Conservation (phyloP, 2,329 filamentous ascomycete genomes). For the Trichoderma brevicompactum region DNA sequence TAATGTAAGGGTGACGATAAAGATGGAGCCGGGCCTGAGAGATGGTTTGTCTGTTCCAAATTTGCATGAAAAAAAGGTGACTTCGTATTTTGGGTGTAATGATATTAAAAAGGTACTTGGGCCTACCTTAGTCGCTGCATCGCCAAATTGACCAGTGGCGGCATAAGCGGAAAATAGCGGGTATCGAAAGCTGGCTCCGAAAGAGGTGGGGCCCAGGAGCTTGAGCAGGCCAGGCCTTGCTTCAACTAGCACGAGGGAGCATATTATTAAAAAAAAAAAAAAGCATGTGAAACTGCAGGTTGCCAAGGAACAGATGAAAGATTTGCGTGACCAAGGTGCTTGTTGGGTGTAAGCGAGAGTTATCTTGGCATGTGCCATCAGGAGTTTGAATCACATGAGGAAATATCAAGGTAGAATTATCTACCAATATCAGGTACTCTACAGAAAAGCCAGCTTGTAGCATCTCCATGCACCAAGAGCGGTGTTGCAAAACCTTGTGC, state of each 20-base stretch:
- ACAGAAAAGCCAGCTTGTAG: background rate
- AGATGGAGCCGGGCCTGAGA: conserved; percentile 4
- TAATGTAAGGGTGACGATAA: conserved; percentile 18
- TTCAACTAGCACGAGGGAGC: conserved; percentile 6
- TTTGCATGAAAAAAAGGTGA: background rate
- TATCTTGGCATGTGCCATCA: no score
- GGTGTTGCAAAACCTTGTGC: conserved; percentile 14
- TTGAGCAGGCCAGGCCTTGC: background rate
- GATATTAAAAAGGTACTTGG: background rate
- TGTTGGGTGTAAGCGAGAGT: no score
- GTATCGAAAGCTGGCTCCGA: conserved; percentile 14
- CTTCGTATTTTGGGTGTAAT: background rate
- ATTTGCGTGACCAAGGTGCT: background rate
- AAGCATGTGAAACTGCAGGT: conserved; percentile 30
- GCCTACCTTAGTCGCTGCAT: conserved; percentile 15
- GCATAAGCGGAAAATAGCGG: conserved; percentile 26
- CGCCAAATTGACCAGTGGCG: conserved; percentile 15
- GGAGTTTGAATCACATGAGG: no score
- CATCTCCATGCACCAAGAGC: conserved; percentile 4
- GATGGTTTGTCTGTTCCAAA: background rate
- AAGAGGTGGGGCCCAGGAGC: conserved; percentile 19
- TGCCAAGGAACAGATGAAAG: background rate
- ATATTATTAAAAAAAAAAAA: background rate
- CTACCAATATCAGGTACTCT: no score
- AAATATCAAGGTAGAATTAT: no score